Base-by-base conservation (phyloP, 441 rosid species). In the Gossypium schwendimanii region DNA sequence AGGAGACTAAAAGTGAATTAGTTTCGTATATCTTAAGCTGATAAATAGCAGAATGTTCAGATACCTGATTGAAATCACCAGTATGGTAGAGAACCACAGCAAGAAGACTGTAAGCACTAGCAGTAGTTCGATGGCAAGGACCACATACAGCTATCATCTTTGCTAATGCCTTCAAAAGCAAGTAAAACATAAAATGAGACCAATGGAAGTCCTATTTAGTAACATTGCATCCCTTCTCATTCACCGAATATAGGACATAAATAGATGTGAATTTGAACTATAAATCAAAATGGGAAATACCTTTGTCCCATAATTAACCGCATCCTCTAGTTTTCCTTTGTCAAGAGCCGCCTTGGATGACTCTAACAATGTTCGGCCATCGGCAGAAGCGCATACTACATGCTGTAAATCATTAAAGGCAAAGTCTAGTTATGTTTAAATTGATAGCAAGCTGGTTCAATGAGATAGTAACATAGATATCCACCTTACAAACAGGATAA, bases 81-180 rank as follows among this genome's bases (percentile, higher is more conserved):
- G 96, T 88, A 77, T 93, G 97, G 85, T 91, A 91, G 78, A 93
- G 94, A 82, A 91, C 98, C 57, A 91, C 94, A 50, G 97, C 94
- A 55, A 93, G 86, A 82, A 91, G 98, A 84, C 96, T 91, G 83
- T 93, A 93, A 24, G 97, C 93, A 81, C 93, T 87, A 17, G 98
- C 97, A 69, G 96, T 87, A 55, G 84, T 79, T 71, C 91, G 92
- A 81, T 91, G 94, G 79, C 81, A 93, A 55, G 96, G 94, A 66
- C 96, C 97, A 44, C 97, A 93, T 52, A 93, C 93, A 71, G 94
- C 87, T 70, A 88, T 86, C 89, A 93, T 86, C 85, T 87, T 93
- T 69, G 80, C 80, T 65, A 91, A 79, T 61, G 96, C 98, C 93
- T 88, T 78, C 63, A 84, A 76, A 75, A 71, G 55, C 64, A 83